Evolutionary conservation across 208 protist species (phyloP), one percentile per base, ranked within the genome.

Genomic region (Crithidia mellificae): DNA sequence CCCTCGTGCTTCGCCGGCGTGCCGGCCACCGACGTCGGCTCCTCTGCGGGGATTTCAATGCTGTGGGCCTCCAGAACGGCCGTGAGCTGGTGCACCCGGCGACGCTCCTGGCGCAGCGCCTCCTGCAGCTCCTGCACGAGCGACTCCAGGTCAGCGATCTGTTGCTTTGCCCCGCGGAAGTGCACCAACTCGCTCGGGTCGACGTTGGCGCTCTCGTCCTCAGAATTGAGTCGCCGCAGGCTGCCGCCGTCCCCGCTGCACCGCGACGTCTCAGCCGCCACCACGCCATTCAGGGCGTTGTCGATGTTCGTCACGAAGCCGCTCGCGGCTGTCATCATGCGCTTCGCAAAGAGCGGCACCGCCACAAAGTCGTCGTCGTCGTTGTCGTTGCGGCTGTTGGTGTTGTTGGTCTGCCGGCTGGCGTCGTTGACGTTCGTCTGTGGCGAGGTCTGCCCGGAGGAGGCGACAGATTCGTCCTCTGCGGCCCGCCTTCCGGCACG

Each of bases 121-220:
- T 73, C 63, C 71, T 94, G 83, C 46, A 94, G 62, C 52, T 83
- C 61, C 7, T 86, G 75, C 55, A 94, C 78, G 9, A 88, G 36
- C 20, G 46, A 51, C 76, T 94, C 85, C 38, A 94, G 73, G 3
- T 63, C 62, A 5, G 22, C 59, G 6, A 84, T 44, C 50, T 78
- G 69, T 50, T 61, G 66, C 38, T 53, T 34, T 29, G 56, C 19
- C 32, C 72, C 52, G 34, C 58, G 39, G 44, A 51, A 68, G 19
- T 53, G 24, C 4, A 43, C 29, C 12, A 71, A 41, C 9, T 72
- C 61, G 34, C 30, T 57, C 15, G 61, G 55, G 43, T 72, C 58
- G 20, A 67, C 64, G 58, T 78, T 78, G 63, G 41, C 51, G 39
- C 38, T 34, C 29, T 77, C 72, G 20, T 64, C 70, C 22, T 32